Evolutionary conservation across 805 yeast species (phyloP).

Genomic region (Ogataea pilisensis): DNA sequence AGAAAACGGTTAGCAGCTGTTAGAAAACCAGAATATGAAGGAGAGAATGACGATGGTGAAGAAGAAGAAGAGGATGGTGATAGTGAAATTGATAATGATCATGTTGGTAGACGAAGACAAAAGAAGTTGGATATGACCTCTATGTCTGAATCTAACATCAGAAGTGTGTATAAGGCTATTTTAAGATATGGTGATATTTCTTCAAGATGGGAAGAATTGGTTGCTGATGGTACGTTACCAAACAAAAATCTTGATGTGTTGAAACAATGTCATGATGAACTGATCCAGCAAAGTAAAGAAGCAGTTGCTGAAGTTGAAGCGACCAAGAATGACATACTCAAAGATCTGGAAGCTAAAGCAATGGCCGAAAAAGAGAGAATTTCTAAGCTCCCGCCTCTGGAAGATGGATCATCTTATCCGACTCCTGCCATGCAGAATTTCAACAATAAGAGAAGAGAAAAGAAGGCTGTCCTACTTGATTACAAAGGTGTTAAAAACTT

Average conservation of each 20-base stretch:
- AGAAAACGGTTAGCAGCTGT: slow-evolving; percentile 71
- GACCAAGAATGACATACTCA: slow-evolving; percentile 51
- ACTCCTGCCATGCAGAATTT: slow-evolving; percentile 33
- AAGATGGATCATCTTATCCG: slow-evolving; percentile 27
- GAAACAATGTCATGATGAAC: slow-evolving; percentile 70
- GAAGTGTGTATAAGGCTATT: slow-evolving; percentile 80
- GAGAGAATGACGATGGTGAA: slow-evolving; percentile 36
- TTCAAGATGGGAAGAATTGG: slow-evolving; percentile 75
- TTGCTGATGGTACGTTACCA: slow-evolving; percentile 85
- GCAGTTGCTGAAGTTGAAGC: slow-evolving; percentile 62
- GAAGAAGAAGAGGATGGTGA: slow-evolving; percentile 33
- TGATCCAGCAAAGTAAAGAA: slow-evolving; percentile 57
- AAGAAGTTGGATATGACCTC: slow-evolving; percentile 40
- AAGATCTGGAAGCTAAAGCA: slow-evolving; percentile 58
- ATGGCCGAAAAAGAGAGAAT: slow-evolving; percentile 44
- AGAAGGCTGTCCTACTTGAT: slow-evolving; percentile 85
- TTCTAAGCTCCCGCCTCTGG: slow-evolving; percentile 26
- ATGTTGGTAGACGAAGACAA: slow-evolving; percentile 34
- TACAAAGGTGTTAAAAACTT: slow-evolving; percentile 82
- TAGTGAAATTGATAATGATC: slow-evolving; percentile 35
- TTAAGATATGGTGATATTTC: slow-evolving; percentile 76
- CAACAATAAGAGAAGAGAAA: slow-evolving; percentile 66
- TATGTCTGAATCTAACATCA: slow-evolving; percentile 79
- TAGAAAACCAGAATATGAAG: slow-evolving; percentile 44
- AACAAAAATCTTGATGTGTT: slow-evolving; percentile 78